Evolutionary conservation across 1,284 basidiomycete species (phyloP), one percentile per base, ranked within the genome.

Genomic region (Agaricales sp.): DNA sequence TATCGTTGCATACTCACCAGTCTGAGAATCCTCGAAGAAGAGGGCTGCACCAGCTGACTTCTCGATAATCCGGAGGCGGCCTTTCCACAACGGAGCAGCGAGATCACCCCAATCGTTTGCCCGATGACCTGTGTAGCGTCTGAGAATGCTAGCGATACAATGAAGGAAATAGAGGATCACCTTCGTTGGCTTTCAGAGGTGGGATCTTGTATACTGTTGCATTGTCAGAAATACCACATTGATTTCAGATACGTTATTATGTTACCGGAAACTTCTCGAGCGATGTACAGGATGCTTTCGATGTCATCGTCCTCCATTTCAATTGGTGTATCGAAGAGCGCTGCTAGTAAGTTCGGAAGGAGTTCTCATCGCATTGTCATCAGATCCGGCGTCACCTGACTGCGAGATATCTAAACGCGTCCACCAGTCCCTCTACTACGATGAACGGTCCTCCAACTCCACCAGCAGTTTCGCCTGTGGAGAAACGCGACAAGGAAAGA

Each of bases 81-180:
- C 92, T 62, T 91, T 93, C 92, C 92, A 95, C 18, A 95, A 67
- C 1, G 89, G 89, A 48, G 76, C 63, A 20, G 77, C 77, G 47
- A 92, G 76, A 65, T 92, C 87, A 6, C 90, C 90, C 80, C 89
- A 92, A 57, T 91, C 86, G 49, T 80, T 81, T 8, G 89, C 89
- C 39, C 87, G 79, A 64, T 92, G 85, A 1, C 90, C 30, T 35
- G n/a, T 8, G 30, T n/a, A 35, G 30, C 30, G 30, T 35, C 11
- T 35, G n/a, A 35, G 30, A 8, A 11, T 11, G 30, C 30, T 35
- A n/a, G n/a, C n/a, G n/a, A n/a, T 35, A 35, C n/a, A 8, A n/a
- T 35, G 30, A 35, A 35, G 30, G 30, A 11, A n/a, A n/a, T n/a
- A 11, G 30, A n/a, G n/a, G 8, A 8, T 35, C 30, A 35, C 30